Conservation (phyloP, 345 rosid species). For the Eucalyptus sp. region DNA sequence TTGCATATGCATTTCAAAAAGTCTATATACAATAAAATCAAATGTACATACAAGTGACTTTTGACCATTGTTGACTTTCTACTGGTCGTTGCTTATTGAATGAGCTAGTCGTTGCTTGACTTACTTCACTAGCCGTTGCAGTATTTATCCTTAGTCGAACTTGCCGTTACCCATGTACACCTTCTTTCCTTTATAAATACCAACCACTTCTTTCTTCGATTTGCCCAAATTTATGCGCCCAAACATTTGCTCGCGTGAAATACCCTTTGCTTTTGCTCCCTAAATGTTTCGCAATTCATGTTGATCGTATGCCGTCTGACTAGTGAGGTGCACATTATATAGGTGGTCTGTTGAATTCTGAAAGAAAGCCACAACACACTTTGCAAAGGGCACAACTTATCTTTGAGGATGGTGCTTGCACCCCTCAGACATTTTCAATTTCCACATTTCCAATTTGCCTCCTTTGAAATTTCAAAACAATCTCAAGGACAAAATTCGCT, state of each 20-base stretch:
- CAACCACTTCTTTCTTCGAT: no score
- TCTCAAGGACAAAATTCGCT: neutral
- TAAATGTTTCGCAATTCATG: neutral
- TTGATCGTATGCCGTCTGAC: neutral
- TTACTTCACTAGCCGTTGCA: no score
- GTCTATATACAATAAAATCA: no score
- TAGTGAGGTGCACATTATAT: neutral
- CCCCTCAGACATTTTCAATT: neutral
- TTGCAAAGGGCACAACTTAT: neutral
- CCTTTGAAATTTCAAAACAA: neutral
- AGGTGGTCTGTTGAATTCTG: neutral
- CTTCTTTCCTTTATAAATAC: no score
- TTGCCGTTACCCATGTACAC: no score
- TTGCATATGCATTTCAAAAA: neutral
- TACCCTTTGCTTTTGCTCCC: neutral
- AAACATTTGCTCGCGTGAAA: no score
- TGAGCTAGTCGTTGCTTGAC: no score
- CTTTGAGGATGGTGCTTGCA: neutral
- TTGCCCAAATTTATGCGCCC: no score
- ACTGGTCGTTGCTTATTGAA: no score
- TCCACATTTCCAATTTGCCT: neutral
- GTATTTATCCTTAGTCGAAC: no score
- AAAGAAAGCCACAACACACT: neutral
- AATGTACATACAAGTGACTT: neutral
- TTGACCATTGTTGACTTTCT: neutral